These are phyloP conservation scores for Malus sieversii DNA, from an alignment of 306 rosid species.

Conservation along the genomic window DNA sequence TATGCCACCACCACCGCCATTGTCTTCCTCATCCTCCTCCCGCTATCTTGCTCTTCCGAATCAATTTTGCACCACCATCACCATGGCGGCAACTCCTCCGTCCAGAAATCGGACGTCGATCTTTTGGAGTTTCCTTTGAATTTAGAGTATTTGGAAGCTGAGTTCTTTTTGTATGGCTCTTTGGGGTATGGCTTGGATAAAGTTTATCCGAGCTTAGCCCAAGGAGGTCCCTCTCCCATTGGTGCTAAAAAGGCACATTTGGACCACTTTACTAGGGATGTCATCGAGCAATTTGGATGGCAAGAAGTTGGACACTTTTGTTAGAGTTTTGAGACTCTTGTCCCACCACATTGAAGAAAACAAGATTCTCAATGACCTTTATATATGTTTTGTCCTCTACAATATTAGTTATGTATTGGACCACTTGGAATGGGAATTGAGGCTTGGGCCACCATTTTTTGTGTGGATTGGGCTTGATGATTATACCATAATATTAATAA, in stretches of 20 bases:
- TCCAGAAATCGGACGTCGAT: conserved; percentile 27
- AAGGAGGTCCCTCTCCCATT: conserved; percentile 49
- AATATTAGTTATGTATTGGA: no score
- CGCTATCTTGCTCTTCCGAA: conserved; percentile 6
- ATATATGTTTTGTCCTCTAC: no score
- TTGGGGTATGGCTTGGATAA: conserved; percentile 51
- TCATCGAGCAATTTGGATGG: conserved; percentile 47
- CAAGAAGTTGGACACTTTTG: conserved; percentile 65
- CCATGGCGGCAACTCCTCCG: not conserved
- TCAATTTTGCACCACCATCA: not conserved
- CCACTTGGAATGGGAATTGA: no score
- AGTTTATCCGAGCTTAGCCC: conserved; percentile 36
- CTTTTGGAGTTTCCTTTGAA: conserved; percentile 56
- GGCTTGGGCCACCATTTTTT: no score
- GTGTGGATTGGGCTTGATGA: no score
- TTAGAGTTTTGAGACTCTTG: no score
- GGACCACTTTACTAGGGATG: conserved; percentile 19
- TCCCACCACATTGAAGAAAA: no score
- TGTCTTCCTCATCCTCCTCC: conserved; percentile 16
- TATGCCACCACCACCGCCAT: not conserved
- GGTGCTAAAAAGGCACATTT: conserved; percentile 45
- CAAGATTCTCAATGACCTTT: no score
- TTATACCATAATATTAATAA: no score
- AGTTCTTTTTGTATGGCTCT: conserved; percentile 53
- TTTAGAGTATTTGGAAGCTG: conserved; percentile 64